Evolutionary conservation across 495 filamentous ascomycete genomes (phyloP).

Genomic region (Gamarada debralockiae): DNA sequence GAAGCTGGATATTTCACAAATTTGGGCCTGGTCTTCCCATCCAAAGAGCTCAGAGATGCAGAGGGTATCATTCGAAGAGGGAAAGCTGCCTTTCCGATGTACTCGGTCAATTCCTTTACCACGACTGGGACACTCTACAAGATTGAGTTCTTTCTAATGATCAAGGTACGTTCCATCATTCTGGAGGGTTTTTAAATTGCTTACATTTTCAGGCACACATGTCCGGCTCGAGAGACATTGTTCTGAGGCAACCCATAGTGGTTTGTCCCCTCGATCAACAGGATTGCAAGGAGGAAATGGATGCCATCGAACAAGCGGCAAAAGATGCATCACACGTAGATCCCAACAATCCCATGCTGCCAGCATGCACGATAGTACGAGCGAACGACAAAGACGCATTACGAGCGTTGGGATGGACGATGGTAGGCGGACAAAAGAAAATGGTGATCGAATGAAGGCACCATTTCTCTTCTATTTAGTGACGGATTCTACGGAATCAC

Average conservation of each 20-base stretch:
- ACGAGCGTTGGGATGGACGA: constrained; percentile 72
- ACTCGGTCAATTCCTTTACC: constrained; percentile 84
- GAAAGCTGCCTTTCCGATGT: constrained; percentile 84
- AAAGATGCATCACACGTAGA: constrained; percentile 86
- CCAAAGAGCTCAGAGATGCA: constrained; percentile 80
- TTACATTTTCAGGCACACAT: constrained; percentile 69
- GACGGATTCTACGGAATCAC: background rate
- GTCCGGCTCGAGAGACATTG: constrained; percentile 85
- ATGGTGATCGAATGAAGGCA: constrained; percentile 82
- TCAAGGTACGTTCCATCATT: constrained; percentile 63
- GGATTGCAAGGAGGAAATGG: constrained; percentile 96
- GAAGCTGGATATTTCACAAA: constrained; percentile 89
- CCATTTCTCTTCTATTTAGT: background rate
- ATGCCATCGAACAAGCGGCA: constrained; percentile 91
- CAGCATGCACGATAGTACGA: constrained; percentile 75
- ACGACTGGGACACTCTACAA: constrained; percentile 94
- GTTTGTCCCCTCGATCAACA: constrained; percentile 95
- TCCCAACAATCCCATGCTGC: constrained; percentile 83
- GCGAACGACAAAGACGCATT: constrained; percentile 74
- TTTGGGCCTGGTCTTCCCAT: constrained; percentile 84
- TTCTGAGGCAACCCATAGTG: constrained; percentile 88
- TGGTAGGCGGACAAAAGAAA: constrained; percentile 83
- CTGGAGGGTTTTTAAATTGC: background rate
- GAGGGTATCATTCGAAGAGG: constrained; percentile 86
- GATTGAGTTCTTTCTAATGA: constrained; percentile 92